phyloP scores from a whole-genome alignment of 768 basidiomycete species.

The Termitomyces titanicus region DNA sequence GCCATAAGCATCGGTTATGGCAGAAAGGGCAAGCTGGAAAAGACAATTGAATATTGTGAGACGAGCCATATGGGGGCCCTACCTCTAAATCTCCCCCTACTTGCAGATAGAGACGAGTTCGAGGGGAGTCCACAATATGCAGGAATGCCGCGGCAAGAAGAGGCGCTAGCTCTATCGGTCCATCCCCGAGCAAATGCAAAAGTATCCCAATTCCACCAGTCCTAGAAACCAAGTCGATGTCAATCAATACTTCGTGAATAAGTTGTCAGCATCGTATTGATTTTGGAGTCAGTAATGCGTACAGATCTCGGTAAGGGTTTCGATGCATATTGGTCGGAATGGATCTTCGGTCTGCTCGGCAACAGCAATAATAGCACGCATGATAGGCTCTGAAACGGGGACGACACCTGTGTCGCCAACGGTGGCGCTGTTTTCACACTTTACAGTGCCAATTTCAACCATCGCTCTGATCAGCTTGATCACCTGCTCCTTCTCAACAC shows the following conservation, averaged over 20 bases:
- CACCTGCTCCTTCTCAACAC: constrained; percentile 87
- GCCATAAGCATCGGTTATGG: constrained; percentile 90
- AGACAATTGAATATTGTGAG: background rate
- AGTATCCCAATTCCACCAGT: constrained; percentile 86
- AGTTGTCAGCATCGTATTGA: background rate
- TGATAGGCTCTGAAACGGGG: constrained; percentile 68
- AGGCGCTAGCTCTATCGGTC: constrained; percentile 77
- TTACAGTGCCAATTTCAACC: constrained; percentile 70
- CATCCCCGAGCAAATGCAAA: constrained; percentile 85
- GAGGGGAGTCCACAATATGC: constrained; percentile 81
- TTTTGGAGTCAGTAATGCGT: constrained; percentile 23
- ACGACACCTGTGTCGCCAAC: constrained; percentile 40
- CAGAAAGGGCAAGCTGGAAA: constrained; percentile 74
- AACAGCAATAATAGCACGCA: constrained; percentile 88
- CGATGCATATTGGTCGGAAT: constrained; percentile 75
- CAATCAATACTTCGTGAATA: constrained; percentile 66
- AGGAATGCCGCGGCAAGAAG: constrained; percentile 79
- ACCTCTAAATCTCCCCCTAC: constrained; percentile 92
- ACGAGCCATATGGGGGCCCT: constrained; percentile 11
- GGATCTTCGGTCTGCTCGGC: constrained; percentile 93
- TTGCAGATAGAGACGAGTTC: constrained; percentile 70
- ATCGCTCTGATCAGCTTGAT: constrained; percentile 85
- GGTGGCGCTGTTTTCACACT: constrained; percentile 40
- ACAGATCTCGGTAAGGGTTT: constrained; percentile 91
- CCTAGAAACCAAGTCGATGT: constrained; percentile 75